Percentiles rank a stretch among this genome's conserved stretches.
Conservation (phyloP, 225 moss, liverwort and hornwort species). For the Straminergon stramineum region DNA sequence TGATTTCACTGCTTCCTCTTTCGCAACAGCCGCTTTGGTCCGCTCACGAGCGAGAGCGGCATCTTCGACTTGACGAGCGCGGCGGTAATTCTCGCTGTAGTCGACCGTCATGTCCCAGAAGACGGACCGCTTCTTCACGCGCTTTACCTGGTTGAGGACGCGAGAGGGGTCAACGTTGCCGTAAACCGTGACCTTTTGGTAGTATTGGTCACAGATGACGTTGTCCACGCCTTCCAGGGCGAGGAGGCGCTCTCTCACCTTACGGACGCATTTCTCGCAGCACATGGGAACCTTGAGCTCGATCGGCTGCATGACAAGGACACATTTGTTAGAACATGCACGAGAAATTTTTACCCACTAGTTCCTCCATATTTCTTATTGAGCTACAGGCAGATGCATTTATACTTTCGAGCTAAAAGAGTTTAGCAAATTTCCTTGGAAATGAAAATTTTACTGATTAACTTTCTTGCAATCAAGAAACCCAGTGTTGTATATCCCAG, state of each 20-base stretch:
- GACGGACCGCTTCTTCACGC: constrained; percentile 25
- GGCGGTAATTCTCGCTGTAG: constrained; percentile 29
- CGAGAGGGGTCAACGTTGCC: constrained; percentile 19
- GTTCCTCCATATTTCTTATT: no score
- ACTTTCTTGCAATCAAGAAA: no score
- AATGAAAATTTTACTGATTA: no score
- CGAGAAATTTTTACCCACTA: no score
- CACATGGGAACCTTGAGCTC: constrained; percentile 50
- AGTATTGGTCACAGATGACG: constrained; percentile 29
- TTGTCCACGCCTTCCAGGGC: constrained; percentile 15
- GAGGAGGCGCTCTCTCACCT: constrained; percentile 10
- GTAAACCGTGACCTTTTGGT: constrained; percentile 28
- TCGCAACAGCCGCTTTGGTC: background rate
- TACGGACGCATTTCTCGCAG: constrained; percentile 41
- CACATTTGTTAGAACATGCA: background rate
- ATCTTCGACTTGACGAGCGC: background rate
- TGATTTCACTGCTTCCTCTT: background rate
- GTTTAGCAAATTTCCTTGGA: background rate
- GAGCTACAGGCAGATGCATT: fast-evolving
- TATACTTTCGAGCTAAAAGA: background rate
- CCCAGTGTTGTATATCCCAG: no score
- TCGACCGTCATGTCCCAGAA: constrained; percentile 48
- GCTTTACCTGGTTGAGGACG: constrained; percentile 7
- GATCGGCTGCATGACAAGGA: constrained; percentile 12
- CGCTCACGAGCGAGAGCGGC: background rate